Base-by-base conservation (phyloP, 2,329 filamentous ascomycete genomes). In the Clonostachys solani region DNA sequence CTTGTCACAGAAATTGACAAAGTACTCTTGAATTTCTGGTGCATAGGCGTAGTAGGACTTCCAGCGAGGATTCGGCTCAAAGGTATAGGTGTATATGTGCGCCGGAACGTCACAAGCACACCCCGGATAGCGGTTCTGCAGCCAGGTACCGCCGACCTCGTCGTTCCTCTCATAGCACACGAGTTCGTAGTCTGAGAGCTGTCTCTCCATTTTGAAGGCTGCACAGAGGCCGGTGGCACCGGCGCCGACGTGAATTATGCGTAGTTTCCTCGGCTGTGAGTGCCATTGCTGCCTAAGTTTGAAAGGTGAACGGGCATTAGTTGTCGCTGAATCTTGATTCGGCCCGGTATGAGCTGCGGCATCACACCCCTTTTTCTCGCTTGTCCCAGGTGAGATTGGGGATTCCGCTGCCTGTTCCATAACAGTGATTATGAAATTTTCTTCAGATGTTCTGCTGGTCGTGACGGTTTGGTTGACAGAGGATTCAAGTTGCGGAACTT, bases 81-180 rank as follows among this genome's bases (percentile, higher is more conserved):
- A 84, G 4, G 78, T 78, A 56, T 81, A 83, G 55, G 81, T 80
- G 56, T 84, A 85, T 58, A 77, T 81, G 62, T 84, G 81, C 54
- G 72, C 74, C 9, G 77, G 77, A 16, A 81, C 68, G 56, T 81
- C 78, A 56, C 75, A 80, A 5, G 19, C 23, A 29, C 37, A 46
- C 5, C 44, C 44, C 5, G 44, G 44, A 47, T 77, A 73, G 10
- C 19, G 36, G 33, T 58, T 57, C 43, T 58, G 54, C 12, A 52
- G 50, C 56, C 56, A 59, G 9, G 54, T 54, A n/a, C 60, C 61
- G 6, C 54, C 56, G 12, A 56, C 43, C 12, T 53, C 48, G 5
- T 47, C 34, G 44, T 61, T 61, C 53, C 59, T 60, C 23, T 62
- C 59, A 47, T 61, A 62, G 45, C 51, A 55, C 18, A 56, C 52